phyloP scores from a whole-genome alignment of 306 rosid species.

The Ammopiptanthus mongolicus region DNA sequence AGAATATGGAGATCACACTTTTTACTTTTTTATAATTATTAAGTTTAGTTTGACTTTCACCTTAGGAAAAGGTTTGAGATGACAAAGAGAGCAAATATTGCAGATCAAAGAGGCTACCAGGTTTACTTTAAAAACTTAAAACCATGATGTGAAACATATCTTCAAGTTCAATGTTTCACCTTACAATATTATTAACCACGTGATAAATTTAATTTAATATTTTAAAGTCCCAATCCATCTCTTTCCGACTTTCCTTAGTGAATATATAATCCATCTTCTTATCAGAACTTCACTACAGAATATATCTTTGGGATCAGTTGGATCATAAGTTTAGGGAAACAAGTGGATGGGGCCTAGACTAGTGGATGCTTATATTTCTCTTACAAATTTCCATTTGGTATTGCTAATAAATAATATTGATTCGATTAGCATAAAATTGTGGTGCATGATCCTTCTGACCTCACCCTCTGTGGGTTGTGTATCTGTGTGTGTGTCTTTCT shows the following conservation, averaged over 20 bases:
- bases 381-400: background rate
- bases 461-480: background rate
- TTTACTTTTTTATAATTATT: background rate
- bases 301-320: background rate
- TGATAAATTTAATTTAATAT: constrained; percentile 4
- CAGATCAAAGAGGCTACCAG: background rate
- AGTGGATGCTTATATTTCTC: background rate
- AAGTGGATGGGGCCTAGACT: background rate
- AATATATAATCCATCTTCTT: background rate
- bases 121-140: background rate
- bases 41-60: background rate
- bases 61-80: background rate
- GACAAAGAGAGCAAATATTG: background rate
- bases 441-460: constrained; percentile 16
- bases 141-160: background rate
- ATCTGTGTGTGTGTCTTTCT: background rate
- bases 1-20: background rate
- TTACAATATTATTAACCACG: constrained; percentile 14
- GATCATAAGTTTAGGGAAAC: constrained; percentile 10
- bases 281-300: background rate
- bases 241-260: background rate
- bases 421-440: background rate
- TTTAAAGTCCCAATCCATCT: background rate
- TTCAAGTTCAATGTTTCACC: constrained; percentile 25
- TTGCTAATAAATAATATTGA: background rate